Conservation (phyloP, 2,329 filamentous ascomycete genomes). For the Trichoderma sp. region DNA sequence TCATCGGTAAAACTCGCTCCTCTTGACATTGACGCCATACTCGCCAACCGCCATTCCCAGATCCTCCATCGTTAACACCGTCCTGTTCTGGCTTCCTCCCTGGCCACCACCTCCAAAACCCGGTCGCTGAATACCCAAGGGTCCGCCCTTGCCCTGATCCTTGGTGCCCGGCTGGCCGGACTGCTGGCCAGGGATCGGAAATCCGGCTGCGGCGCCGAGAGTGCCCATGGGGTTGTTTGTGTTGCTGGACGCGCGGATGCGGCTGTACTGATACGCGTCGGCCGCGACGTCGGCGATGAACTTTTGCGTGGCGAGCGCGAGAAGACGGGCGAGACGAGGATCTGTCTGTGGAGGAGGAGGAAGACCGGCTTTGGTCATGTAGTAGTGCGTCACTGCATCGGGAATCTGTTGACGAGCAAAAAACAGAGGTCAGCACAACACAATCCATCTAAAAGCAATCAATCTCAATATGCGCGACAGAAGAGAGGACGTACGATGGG, state of each 20-base stretch:
- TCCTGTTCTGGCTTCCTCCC: slow-evolving; percentile 83
- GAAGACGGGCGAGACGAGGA: slow-evolving; percentile 82
- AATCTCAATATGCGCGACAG: neutral
- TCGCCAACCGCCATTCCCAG: slow-evolving; percentile 96
- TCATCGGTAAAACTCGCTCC: slow-evolving; percentile 83
- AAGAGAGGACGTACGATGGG: slow-evolving; percentile 72
- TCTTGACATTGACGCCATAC: slow-evolving; percentile 96
- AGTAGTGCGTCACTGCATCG: slow-evolving; percentile 96
- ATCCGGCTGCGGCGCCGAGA: slow-evolving; percentile 71
- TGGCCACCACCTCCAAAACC: slow-evolving; percentile 86
- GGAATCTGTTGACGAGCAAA: slow-evolving; percentile 65
- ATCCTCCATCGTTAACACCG: slow-evolving; percentile 97
- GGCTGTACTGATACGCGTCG: slow-evolving; percentile 95
- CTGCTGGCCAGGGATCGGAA: slow-evolving; percentile 62
- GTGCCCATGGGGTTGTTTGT: slow-evolving; percentile 90
- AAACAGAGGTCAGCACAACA: neutral
- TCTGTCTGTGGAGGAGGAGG: slow-evolving; percentile 90
- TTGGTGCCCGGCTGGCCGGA: slow-evolving; percentile 55
- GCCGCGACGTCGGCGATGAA: slow-evolving; percentile 97
- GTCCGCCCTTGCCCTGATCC: slow-evolving; percentile 57
- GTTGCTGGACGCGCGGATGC: slow-evolving; percentile 84
- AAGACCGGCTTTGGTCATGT: slow-evolving; percentile 92
- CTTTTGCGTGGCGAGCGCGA: slow-evolving; percentile 97
- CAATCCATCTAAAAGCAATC: neutral
- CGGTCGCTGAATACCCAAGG: slow-evolving; percentile 71